Percentiles rank a stretch among this genome's conserved stretches.
These are phyloP conservation scores for Bolboschoenoplectus hybrid DNA, from an alignment of 202 grass and related monocot genomes.

Conservation along the genomic window DNA sequence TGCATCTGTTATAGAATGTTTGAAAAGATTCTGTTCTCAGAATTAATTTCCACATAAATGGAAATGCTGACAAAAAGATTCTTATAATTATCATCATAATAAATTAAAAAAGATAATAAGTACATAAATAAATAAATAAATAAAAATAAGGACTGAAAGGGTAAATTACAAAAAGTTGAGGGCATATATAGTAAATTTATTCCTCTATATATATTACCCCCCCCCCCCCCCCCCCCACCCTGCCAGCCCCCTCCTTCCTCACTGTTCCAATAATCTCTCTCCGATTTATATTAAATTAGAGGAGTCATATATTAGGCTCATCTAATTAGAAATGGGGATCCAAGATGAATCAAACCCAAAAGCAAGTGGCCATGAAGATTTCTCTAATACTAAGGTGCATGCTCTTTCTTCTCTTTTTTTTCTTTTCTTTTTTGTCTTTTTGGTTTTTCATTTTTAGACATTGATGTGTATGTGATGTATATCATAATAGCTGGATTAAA, in stretches of 20 bases:
- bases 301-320: not conserved
- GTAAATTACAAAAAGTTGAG: not conserved
- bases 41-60: not conserved
- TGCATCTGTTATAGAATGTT: not conserved
- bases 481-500: not conserved
- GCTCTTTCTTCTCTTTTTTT: not conserved
- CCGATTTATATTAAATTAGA: constrained; percentile 17
- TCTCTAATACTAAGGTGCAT: not conserved
- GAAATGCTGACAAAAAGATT: not conserved
- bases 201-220: not conserved
- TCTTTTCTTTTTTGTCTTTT: not conserved
- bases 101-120: no score
- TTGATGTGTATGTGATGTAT: not conserved
- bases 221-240: not conserved
- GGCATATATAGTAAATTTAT: not conserved
- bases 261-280: not conserved
- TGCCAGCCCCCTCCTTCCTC: no score
- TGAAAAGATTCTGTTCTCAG: not conserved
- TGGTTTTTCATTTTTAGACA: not conserved
- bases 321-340: constrained; percentile 28
- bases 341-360: not conserved
- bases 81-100: not conserved
- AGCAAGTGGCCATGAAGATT: not conserved
- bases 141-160: not conserved
- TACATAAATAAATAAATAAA: not conserved